Evolutionary conservation across 306 rosid species (phyloP).

Genomic region (Cajanus cajan): DNA sequence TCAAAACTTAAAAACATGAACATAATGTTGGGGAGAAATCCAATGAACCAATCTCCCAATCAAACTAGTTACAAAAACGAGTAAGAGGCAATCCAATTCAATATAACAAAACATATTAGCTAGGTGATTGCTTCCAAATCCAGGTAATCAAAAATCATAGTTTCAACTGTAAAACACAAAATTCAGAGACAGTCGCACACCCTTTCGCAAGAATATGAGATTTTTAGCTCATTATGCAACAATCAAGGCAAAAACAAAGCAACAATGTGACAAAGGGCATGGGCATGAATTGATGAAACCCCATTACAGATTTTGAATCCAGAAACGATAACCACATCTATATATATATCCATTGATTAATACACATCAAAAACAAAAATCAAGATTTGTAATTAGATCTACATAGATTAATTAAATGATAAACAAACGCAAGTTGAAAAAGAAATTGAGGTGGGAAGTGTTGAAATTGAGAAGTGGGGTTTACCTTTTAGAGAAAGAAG

Average conservation of each 20-base stretch:
- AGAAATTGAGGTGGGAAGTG: not conserved
- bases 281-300: constrained; percentile 18
- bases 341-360: constrained; percentile 25
- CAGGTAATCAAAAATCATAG: not conserved
- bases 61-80: constrained; percentile 3
- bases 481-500: constrained; percentile 41
- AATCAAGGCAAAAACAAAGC: constrained; percentile 24
- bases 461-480: constrained; percentile 18
- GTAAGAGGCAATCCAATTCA: not conserved
- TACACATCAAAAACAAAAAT: constrained; percentile 7
- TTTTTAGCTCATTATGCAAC: constrained; percentile 8
- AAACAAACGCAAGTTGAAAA: not conserved
- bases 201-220: not conserved
- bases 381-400: constrained; percentile 30
- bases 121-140: not conserved
- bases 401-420: not conserved
- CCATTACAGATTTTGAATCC: constrained; percentile 20
- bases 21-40: not conserved
- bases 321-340: constrained; percentile 17
- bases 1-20: not conserved
- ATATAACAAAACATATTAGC: not conserved
- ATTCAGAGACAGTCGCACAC: not conserved
- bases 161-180: constrained; percentile 5
- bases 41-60: constrained; percentile 6
- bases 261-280: constrained; percentile 6